Conservation (phyloP, 306 rosid species). For the Dryas octopetala region DNA sequence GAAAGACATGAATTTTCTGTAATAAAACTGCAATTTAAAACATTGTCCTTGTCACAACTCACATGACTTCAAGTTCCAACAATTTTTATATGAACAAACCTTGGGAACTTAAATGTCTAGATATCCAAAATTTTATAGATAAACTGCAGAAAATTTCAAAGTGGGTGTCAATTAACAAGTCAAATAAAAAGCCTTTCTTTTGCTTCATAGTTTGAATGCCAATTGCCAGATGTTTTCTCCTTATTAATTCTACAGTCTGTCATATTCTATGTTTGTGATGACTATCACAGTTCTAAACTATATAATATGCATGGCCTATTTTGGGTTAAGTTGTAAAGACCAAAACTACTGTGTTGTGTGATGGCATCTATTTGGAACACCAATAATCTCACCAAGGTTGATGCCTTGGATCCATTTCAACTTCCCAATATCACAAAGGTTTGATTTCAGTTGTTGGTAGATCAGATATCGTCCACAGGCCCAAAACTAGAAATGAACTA, state of each 20-base stretch:
- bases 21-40: no score
- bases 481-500: not conserved
- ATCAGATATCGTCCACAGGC: not conserved
- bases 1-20: no score
- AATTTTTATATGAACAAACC: no score
- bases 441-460: not conserved
- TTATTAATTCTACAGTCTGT: no score
- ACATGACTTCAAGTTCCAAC: no score
- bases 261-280: no score
- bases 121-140: not conserved
- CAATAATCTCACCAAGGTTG: not conserved
- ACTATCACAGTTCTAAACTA: no score
- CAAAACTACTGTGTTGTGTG: not conserved
- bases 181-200: not conserved
- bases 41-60: not conserved
- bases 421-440: constrained; percentile 7
- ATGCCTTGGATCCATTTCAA: not conserved
- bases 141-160: not conserved
- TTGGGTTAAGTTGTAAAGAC: not conserved
- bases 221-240: no score
- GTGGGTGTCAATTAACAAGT: not conserved
- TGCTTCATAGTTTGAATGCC: not conserved
- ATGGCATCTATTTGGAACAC: constrained; percentile 7
- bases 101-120: not conserved
- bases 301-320: no score